These are phyloP conservation scores for Eimeria falciformis DNA, from an alignment of 169 alveolate species.

Conservation along the genomic window DNA sequence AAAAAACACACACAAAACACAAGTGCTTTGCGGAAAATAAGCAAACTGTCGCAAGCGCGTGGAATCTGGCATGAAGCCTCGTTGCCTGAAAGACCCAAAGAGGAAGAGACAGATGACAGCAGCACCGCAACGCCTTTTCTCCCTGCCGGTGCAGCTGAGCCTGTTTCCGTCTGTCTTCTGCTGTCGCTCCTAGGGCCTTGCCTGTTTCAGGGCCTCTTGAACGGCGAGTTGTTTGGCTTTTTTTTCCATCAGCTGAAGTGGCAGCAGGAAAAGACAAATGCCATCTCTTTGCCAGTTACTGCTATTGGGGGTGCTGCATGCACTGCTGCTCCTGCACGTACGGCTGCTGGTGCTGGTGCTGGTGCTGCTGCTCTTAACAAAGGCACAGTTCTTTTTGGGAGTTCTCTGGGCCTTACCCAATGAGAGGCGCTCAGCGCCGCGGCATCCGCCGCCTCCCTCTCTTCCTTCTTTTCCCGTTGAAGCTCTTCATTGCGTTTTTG, in stretches of 20 bases:
- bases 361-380: not conserved
- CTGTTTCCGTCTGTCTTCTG: not conserved
- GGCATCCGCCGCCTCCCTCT: not conserved
- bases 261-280: not conserved
- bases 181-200: not conserved
- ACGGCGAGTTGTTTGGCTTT: not conserved
- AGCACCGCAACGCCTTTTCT: no score
- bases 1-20: not conserved
- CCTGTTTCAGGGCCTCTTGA: constrained; percentile 56
- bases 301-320: not conserved
- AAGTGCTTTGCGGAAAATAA: not conserved
- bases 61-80: no score
- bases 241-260: constrained; percentile 33
- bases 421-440: constrained; percentile 32
- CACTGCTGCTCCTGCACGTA: not conserved
- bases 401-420: constrained; percentile 17
- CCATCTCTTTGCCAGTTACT: not conserved
- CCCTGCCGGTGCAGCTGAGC: not conserved
- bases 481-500: not conserved
- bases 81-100: no score
- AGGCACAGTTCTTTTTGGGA: not conserved
- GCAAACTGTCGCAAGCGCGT: no score
- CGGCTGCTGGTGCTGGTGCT: not conserved
- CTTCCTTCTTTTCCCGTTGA: not conserved
- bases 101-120: no score